Evolutionary conservation across 768 basidiomycete species (phyloP).

Genomic region (Lactarius quietus): DNA sequence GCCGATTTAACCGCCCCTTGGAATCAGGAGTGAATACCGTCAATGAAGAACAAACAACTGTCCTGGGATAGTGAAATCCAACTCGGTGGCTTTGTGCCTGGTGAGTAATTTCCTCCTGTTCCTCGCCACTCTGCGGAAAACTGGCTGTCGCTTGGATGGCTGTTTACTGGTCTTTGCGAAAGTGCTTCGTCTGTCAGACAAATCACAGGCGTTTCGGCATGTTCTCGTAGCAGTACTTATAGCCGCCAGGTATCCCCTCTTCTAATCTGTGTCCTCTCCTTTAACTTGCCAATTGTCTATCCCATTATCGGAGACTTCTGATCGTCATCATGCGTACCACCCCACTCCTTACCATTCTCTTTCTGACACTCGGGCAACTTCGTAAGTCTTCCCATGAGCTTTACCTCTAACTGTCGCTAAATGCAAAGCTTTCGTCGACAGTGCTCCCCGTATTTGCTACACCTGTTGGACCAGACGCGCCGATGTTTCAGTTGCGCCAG

Average conservation of each 20-base stretch:
- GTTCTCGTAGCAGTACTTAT: constrained; percentile 11
- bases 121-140: not conserved
- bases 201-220: not conserved
- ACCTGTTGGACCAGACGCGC: not conserved
- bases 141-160: not conserved
- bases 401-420: not conserved
- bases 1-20: not conserved
- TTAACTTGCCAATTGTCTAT: not conserved
- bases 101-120: not conserved
- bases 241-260: not conserved
- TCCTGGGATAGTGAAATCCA: not conserved
- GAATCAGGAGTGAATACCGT: not conserved
- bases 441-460: not conserved
- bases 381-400: constrained; percentile 6
- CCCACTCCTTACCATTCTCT: not conserved
- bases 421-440: not conserved
- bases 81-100: not conserved
- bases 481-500: too few relatives aligned
- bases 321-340: constrained; percentile 10
- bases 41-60: not conserved
- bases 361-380: not conserved
- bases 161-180: not conserved
- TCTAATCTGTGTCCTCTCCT: not conserved
- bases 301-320: not conserved
- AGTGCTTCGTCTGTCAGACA: too few relatives aligned